These are phyloP conservation scores for Striga hermonthica DNA, from an alignment of 305 asterid genomes.

Conservation along the genomic window DNA sequence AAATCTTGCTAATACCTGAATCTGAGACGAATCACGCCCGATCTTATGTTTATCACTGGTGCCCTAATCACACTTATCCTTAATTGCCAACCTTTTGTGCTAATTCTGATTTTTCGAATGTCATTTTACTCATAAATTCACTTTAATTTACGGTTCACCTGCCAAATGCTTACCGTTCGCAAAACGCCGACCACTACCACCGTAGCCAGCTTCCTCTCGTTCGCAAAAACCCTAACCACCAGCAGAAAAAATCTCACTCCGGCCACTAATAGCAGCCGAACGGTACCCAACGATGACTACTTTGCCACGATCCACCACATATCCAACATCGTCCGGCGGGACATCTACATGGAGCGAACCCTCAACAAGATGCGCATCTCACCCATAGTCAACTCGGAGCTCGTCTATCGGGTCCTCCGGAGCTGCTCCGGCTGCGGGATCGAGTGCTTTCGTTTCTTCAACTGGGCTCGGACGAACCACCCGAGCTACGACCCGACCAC, in stretches of 20 bases:
- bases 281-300: conserved; percentile 70
- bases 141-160: too few species aligned
- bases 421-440: conserved; percentile 70
- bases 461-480: conserved; percentile 84
- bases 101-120: too few species aligned
- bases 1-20: too few species aligned
- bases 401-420: conserved; percentile 76
- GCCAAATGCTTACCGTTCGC: too few species aligned
- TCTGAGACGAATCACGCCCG: too few species aligned
- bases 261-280: conserved; percentile 21
- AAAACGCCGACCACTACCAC: neutral
- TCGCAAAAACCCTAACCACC: conserved; percentile 37
- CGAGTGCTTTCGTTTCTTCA: conserved; percentile 88
- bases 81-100: too few species aligned
- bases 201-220: conserved; percentile 29
- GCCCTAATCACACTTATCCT: too few species aligned
- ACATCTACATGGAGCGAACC: conserved; percentile 85
- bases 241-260: neutral
- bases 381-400: conserved; percentile 69
- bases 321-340: conserved; percentile 87
- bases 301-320: conserved; percentile 83
- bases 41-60: too few species aligned
- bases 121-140: too few species aligned
- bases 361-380: conserved; percentile 82
- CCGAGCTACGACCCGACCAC: conserved; percentile 93